Conservation (phyloP, 306 rosid genomes). For the Benincasa hispida region DNA sequence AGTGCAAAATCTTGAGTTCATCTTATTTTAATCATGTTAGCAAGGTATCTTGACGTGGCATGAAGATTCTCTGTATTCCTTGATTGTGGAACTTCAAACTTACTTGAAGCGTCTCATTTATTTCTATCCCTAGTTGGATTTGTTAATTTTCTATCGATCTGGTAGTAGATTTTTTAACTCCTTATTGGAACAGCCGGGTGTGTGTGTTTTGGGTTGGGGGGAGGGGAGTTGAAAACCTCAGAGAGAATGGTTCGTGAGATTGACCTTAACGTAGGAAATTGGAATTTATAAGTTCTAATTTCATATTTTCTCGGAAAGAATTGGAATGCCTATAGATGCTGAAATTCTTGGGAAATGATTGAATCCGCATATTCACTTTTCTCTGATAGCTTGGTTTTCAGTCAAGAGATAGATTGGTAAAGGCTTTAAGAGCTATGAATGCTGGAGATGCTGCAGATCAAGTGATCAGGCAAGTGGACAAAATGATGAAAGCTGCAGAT, state of each 20-base stretch:
- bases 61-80: background rate
- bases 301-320: background rate
- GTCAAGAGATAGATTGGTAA: slow-evolving; percentile 76
- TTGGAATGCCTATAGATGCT: background rate
- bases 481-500: slow-evolving; percentile 65
- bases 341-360: background rate
- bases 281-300: background rate
- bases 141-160: background rate
- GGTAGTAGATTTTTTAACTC: background rate
- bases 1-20: background rate
- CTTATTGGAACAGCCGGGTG: background rate
- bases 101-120: background rate
- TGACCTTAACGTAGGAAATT: background rate
- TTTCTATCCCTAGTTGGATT: background rate
- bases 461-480: slow-evolving; percentile 86
- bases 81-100: background rate
- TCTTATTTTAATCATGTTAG: background rate
- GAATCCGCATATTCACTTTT: slow-evolving; percentile 6
- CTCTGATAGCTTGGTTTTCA: slow-evolving; percentile 32
- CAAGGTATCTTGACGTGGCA: background rate
- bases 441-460: slow-evolving; percentile 97
- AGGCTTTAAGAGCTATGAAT: slow-evolving; percentile 77
- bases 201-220: background rate
- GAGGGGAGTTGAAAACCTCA: background rate
- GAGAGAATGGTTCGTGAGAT: background rate